Evolutionary conservation across 2,329 filamentous ascomycete species (phyloP), one percentile per base, ranked within the genome.

Genomic region (Aureobasidium sp.): DNA sequence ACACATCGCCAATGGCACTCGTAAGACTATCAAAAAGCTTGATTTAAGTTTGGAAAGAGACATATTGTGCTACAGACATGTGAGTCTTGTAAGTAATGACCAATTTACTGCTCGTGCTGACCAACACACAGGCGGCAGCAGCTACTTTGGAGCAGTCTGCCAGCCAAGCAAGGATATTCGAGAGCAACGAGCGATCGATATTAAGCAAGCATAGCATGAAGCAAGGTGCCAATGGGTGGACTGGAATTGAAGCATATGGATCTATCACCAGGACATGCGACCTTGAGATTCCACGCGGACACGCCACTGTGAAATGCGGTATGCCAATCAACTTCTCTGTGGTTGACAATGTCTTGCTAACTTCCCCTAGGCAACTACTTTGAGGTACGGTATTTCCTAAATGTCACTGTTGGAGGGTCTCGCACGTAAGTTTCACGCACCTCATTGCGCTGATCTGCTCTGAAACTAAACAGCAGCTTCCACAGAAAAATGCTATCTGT

Each of bases 331-430:
- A 50, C 57, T 24, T 56, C 14, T 63, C 62, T 4, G 45, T 53
- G 14, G 66, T 60, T 39, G 66, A 64, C 14, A 40, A n/a, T 5
- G 8, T 39, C 35, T 67, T n/a, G 9, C 31, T 33, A 3, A 39
- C 11, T n/a, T 31, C 4, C 61, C 62, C 65, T 62, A 74, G 78
- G 80, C 22, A 80, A 82, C 68, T 82, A 78, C 67, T 82, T 83
- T 62, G 81, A 82, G 70, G 79, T 83, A 17, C 76, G 80, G 22
- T 82, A 80, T 66, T 82, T 83, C 62, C 70, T 83, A 24, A 82
- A 81, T 62, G 72, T 82, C 19, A 72, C 77, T 22, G 74, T 78
- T n/a, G 72, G 74, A 48, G 73, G 75, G 27, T 71, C 75, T 15
- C 77, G 77, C 65, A 76, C 74, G 75, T 77, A 40, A 61, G 71